phyloP scores from a whole-genome alignment of 345 rosid genomes.

The Brassica carinata region DNA sequence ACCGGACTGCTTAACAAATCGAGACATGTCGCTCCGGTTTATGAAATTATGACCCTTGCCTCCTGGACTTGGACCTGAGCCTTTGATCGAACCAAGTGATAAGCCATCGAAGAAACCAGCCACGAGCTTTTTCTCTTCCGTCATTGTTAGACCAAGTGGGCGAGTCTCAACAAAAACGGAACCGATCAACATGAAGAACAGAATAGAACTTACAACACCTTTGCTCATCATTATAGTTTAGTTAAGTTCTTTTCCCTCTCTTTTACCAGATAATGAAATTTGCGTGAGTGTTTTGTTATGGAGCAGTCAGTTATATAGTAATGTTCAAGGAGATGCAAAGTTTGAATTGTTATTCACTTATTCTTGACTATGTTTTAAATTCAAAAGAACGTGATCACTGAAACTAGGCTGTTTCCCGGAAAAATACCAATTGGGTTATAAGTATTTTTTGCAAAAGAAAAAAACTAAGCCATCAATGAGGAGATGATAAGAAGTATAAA shows the following conservation, averaged over 20 bases:
- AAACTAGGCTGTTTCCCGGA: slow-evolving; percentile 14
- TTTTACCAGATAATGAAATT: background rate
- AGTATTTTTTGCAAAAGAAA: background rate
- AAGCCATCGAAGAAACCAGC: slow-evolving; percentile 46
- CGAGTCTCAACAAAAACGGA: slow-evolving; percentile 43
- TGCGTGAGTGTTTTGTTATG: slow-evolving; percentile 6
- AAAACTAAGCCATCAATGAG: slow-evolving; percentile 12
- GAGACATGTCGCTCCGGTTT: slow-evolving; percentile 17
- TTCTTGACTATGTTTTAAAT: slow-evolving; percentile 5
- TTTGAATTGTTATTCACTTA: slow-evolving; percentile 17
- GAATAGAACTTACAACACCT: slow-evolving; percentile 20
- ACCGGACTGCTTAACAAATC: slow-evolving; percentile 46
- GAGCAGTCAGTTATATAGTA: slow-evolving; percentile 23
- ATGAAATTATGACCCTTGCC: slow-evolving; percentile 45
- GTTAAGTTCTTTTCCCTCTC: background rate
- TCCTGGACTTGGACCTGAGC: slow-evolving; percentile 56
- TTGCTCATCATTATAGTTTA: slow-evolving; percentile 37
- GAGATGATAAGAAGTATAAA: slow-evolving; percentile 2
- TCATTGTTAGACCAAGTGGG: slow-evolving; percentile 36
- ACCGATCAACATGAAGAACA: slow-evolving; percentile 30
- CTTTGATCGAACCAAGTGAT: slow-evolving; percentile 51
- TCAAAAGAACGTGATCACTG: slow-evolving; percentile 9
- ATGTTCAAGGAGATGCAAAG: slow-evolving; percentile 24
- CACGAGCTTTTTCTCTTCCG: slow-evolving; percentile 22
- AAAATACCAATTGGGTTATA: background rate